These are phyloP conservation scores for Triticum urartu DNA, from an alignment of 176 grass and related monocot species.

Conservation along the genomic window DNA sequence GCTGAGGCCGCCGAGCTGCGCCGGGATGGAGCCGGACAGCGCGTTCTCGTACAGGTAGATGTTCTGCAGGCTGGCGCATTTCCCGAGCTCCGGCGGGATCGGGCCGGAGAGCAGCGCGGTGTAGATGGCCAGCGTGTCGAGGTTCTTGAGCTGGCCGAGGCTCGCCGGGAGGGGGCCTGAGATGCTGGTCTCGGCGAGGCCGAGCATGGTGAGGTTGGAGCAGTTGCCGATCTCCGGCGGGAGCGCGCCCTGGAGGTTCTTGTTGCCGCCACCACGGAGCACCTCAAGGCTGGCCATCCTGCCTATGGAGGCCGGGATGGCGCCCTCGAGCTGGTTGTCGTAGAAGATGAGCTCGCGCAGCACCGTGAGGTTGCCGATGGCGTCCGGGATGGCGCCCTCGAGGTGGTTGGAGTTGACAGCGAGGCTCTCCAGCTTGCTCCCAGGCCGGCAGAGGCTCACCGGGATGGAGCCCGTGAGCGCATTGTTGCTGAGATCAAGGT, in stretches of 20 bases:
- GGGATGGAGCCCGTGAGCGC: slow-evolving; percentile 69
- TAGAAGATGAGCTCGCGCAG: slow-evolving; percentile 66
- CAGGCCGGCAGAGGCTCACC: slow-evolving; percentile 43
- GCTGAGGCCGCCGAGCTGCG: slow-evolving; percentile 54
- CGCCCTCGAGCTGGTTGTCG: slow-evolving; percentile 79
- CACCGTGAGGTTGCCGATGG: slow-evolving; percentile 52
- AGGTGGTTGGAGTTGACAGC: slow-evolving; percentile 70
- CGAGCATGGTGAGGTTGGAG: slow-evolving; percentile 65
- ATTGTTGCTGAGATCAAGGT: slow-evolving; percentile 81
- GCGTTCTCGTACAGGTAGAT: slow-evolving; percentile 81
- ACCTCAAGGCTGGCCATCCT: slow-evolving; percentile 50
- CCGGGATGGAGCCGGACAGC: slow-evolving; percentile 67
- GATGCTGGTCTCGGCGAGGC: slow-evolving; percentile 84
- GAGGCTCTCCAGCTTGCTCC: slow-evolving; percentile 63
- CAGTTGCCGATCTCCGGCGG: slow-evolving; percentile 64
- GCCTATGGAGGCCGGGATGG: slow-evolving; percentile 59
- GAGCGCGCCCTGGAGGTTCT: slow-evolving; percentile 63
- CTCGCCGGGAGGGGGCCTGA: slow-evolving; percentile 56
- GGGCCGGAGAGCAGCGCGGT: slow-evolving; percentile 67
- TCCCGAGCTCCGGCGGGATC: slow-evolving; percentile 70
- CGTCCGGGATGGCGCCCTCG: slow-evolving; percentile 54
- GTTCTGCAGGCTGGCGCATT: slow-evolving; percentile 52
- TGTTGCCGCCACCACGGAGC: slow-evolving; percentile 68
- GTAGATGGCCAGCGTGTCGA: slow-evolving; percentile 72
- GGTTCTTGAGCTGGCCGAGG: slow-evolving; percentile 56